Base-by-base conservation (phyloP, 805 yeast genomes). In the Saturnispora kantuleensis region DNA sequence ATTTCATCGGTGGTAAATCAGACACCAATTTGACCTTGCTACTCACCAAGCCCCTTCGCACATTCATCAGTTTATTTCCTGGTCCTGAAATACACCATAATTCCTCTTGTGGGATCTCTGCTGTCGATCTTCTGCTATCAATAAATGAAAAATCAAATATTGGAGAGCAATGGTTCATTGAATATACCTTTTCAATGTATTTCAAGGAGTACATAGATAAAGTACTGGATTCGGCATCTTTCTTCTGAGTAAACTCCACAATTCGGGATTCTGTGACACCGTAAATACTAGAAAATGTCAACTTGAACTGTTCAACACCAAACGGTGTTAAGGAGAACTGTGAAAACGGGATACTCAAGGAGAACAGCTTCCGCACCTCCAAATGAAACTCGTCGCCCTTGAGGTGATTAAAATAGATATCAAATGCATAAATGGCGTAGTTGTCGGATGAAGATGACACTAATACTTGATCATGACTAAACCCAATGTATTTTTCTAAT, bases 1-100 rank as follows among this genome's bases (percentile, higher is more conserved):
- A 28, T n/a, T 37, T 33, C 9, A 37, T 37, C 9, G 28, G 10
- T 2, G 32, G 32, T 12, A 41, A 12, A 21, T 30, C 31, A 10
- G 31, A 11, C 5, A 12, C 18, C 10, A 41, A 10, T 17, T 38
- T 32, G 9, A 50, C 48, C 38, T 55, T 59, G 10, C 49, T 50
- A 2, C 62, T 58, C 2, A 49, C 12, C 17, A 49, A 50, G 2
- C 65, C 66, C 12, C 42, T 45, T 17, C 54, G 50, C 4, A 63
- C 35, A 37, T 54, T 52, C 41, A 59, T 42, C 13, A 63, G 34
- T 8, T 63, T 44, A 8, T 59, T 58, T 8, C 50, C 61, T 15
- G 49, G 41, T 12, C 62, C 54, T 1, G 62, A 59, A n/a, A 54
- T 41, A 31, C 56, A 49, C 67, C 67, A 63, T 4, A 63, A 38